These are phyloP conservation scores for Sanghuangporus sanghuang DNA, from an alignment of 1,284 basidiomycete genomes.

Conservation along the genomic window DNA sequence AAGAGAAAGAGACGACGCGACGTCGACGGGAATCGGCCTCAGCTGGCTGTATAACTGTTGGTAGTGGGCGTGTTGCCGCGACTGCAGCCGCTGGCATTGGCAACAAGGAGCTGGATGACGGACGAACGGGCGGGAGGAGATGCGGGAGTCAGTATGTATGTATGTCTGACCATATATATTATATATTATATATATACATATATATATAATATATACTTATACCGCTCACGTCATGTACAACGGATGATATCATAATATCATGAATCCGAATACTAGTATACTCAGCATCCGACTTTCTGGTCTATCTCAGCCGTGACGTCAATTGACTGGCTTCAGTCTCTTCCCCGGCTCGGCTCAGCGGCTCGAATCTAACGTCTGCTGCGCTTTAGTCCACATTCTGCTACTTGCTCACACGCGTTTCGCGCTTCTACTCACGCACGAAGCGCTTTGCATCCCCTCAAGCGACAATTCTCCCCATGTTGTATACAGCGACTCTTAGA, in stretches of 20 bases:
- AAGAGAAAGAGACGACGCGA: conserved; percentile 8
- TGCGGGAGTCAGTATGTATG: background rate
- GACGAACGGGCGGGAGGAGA: background rate
- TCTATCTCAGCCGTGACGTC: background rate
- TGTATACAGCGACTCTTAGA: no score
- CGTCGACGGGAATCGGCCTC: background rate
- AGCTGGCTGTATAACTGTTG: conserved; percentile 8
- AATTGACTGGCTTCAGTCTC: background rate
- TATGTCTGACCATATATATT: background rate
- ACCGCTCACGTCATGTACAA: background rate
- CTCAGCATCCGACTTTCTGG: background rate
- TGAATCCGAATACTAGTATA: background rate
- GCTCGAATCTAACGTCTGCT: background rate
- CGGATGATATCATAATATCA: background rate
- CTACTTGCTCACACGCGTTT: no score
- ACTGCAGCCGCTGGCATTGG: conserved; percentile 6
- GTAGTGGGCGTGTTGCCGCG: conserved; percentile 10
- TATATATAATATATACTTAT: background rate
- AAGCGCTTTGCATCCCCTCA: no score
- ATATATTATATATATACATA: background rate
- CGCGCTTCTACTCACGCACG: no score
- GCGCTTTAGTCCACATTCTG: no score
- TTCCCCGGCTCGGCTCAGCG: background rate
- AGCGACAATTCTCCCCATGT: no score
- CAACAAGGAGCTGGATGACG: background rate